phyloP scores from a whole-genome alignment of 768 basidiomycete species.

The Psilocybe azurescens region DNA sequence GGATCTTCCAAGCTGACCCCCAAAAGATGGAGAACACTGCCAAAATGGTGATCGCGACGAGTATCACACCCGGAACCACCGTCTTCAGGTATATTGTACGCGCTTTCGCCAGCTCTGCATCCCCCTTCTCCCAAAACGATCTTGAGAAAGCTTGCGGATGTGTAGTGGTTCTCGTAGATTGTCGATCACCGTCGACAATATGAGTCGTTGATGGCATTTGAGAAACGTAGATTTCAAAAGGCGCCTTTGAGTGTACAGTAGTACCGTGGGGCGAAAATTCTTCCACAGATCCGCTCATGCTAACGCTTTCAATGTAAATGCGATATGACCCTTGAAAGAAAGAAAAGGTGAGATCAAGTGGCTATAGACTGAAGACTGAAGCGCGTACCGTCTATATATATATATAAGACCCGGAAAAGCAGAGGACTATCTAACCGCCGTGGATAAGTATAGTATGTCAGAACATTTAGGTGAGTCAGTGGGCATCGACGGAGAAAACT shows the following conservation, averaged over 20 bases:
- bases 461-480: too few species aligned
- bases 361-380: too few species aligned
- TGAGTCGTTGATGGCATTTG: not conserved
- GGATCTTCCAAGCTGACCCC: constrained; percentile 53
- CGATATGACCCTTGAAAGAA: too few species aligned
- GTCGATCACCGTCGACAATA: not conserved
- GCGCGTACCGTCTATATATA: too few species aligned
- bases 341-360: too few species aligned
- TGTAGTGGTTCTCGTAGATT: not conserved
- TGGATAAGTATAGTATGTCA: too few species aligned
- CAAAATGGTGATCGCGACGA: constrained; percentile 50
- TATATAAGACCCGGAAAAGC: too few species aligned
- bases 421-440: too few species aligned
- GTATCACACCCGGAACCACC: constrained; percentile 36
- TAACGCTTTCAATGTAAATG: too few species aligned
- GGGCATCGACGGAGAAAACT: too few species aligned
- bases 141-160: constrained; percentile 1
- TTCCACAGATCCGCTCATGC: too few species aligned
- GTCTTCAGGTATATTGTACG: constrained; percentile 52
- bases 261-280: not conserved
- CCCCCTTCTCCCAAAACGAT: constrained; percentile 31
- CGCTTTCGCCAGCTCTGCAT: constrained; percentile 22
- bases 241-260: not conserved
- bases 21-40: constrained; percentile 61
- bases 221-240: not conserved